phyloP scores from a whole-genome alignment of 2,329 filamentous ascomycete genomes.

The Microcyclosporella mali region DNA sequence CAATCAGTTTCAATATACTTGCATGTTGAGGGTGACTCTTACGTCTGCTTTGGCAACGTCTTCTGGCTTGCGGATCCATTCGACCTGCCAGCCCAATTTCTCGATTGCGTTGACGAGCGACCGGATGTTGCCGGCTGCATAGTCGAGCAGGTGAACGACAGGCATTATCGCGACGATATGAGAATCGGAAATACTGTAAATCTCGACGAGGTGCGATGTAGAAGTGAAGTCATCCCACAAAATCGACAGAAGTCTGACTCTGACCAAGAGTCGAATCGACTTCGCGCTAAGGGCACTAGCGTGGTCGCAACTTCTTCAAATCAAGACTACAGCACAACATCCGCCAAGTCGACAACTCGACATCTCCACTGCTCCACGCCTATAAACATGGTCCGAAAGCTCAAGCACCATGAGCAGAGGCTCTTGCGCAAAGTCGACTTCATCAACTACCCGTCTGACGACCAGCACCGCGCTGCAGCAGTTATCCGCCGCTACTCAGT shows the following conservation, averaged over 20 bases:
- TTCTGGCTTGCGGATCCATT: conserved; percentile 81
- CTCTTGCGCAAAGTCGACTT: conserved; percentile 90
- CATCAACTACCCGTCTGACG: conserved; percentile 74
- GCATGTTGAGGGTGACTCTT: conserved; percentile 18
- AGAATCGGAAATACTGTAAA: neutral
- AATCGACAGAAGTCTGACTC: too few relatives aligned
- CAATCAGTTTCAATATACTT: conserved; percentile 23
- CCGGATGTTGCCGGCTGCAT: conserved; percentile 92
- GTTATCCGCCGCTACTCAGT: conserved; percentile 85
- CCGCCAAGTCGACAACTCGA: conserved; percentile 1
- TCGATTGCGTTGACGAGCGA: conserved; percentile 97
- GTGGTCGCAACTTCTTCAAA: neutral
- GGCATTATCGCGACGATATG: conserved; percentile 49
- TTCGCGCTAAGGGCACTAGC: too few relatives aligned
- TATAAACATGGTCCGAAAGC: conserved; percentile 76
- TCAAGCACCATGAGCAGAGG: conserved; percentile 96
- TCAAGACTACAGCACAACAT: conserved; percentile 6
- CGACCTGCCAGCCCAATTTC: conserved; percentile 84
- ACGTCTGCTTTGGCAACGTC: conserved; percentile 84
- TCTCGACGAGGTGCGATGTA: too few relatives aligned
- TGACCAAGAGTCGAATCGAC: too few relatives aligned
- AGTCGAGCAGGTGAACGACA: conserved; percentile 74
- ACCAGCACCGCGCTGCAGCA: conserved; percentile 72
- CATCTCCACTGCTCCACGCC: neutral
- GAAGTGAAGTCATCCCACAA: too few relatives aligned